These are phyloP conservation scores for Boletus tomentosulus DNA, from an alignment of 768 basidiomycete genomes.

Conservation along the genomic window DNA sequence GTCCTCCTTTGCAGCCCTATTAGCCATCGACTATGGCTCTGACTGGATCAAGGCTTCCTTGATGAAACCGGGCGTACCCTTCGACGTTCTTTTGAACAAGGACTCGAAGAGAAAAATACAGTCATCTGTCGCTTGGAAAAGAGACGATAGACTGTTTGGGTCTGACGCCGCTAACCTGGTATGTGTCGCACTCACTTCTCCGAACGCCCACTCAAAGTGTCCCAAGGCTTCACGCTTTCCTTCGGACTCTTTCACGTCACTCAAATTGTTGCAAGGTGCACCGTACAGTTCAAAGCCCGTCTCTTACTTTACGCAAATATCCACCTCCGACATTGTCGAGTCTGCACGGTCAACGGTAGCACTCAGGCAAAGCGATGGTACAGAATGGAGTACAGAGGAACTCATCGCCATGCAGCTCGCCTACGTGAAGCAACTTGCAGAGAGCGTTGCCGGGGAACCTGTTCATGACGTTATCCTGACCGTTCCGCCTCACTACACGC, in stretches of 20 bases:
- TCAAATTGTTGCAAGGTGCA: slow-evolving; percentile 80
- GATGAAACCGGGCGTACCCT: slow-evolving; percentile 90
- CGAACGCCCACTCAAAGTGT: not conserved
- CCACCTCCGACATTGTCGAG: slow-evolving; percentile 47
- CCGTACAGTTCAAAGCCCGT: slow-evolving; percentile 56
- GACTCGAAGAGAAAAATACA: slow-evolving; percentile 97
- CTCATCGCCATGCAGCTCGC: slow-evolving; percentile 91
- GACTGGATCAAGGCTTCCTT: slow-evolving; percentile 97
- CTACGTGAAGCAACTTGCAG: slow-evolving; percentile 87
- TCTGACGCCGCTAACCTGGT: slow-evolving; percentile 86
- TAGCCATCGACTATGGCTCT: slow-evolving; percentile 97
- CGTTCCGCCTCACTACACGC: slow-evolving; percentile 86
- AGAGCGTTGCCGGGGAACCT: slow-evolving; percentile 66
- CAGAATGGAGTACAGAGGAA: slow-evolving; percentile 82
- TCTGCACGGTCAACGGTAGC: slow-evolving; percentile 59
- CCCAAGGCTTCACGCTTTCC: slow-evolving; percentile 88
- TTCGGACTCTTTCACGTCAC: slow-evolving; percentile 74
- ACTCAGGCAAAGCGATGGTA: slow-evolving; percentile 55
- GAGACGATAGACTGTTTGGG: slow-evolving; percentile 84
- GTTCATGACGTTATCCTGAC: slow-evolving; percentile 84
- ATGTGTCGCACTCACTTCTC: slow-evolving; percentile 31
- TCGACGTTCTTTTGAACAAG: slow-evolving; percentile 94
- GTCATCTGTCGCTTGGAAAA: slow-evolving; percentile 88
- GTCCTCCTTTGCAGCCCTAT: slow-evolving; percentile 63
- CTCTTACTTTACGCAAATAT: slow-evolving; percentile 56